phyloP scores from a whole-genome alignment of 164 flowering plant genomes.

The Macadamia tetraphylla region DNA sequence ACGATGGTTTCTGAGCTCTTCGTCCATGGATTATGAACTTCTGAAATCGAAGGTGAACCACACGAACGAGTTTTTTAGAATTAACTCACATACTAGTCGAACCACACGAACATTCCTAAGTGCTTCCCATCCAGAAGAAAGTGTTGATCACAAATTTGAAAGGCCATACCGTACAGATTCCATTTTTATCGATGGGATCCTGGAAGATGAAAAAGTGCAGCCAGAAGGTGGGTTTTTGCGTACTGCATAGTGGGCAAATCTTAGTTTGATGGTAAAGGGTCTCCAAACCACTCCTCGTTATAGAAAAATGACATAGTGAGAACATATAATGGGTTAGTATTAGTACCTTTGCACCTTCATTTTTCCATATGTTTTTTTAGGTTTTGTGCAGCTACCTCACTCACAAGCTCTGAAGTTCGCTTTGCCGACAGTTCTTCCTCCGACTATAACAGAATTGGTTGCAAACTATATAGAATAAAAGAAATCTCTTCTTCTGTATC shows the following conservation, averaged over 20 bases:
- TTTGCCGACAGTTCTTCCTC: slow-evolving; percentile 77
- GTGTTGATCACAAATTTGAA: slow-evolving; percentile 40
- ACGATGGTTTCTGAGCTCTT: too few relatives aligned
- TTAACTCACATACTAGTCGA: slow-evolving; percentile 1
- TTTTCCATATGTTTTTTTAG: slow-evolving; percentile 78
- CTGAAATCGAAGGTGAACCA: too few relatives aligned
- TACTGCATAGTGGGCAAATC: slow-evolving; percentile 40
- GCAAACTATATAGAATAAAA: slow-evolving; percentile 44
- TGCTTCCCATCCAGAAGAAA: slow-evolving; percentile 70
- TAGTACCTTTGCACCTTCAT: slow-evolving; percentile 87
- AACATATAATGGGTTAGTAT: background rate
- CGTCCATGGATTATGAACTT: too few relatives aligned
- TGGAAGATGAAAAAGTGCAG: slow-evolving; percentile 63
- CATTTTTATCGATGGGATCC: slow-evolving; percentile 40
- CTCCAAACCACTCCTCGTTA: background rate
- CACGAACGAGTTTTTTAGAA: too few relatives aligned
- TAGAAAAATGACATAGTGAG: background rate
- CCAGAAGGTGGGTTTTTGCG: slow-evolving; percentile 85
- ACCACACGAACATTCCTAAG: slow-evolving; percentile 45
- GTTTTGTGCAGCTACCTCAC: slow-evolving; percentile 62
- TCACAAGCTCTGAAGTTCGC: slow-evolving; percentile 47
- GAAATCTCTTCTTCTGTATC: slow-evolving; percentile 61
- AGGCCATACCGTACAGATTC: slow-evolving; percentile 38
- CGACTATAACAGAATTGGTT: slow-evolving; percentile 64
- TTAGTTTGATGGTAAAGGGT: slow-evolving; percentile 4